Conservation (phyloP, 306 rosid species). For the Elaeagnus macrophylla region DNA sequence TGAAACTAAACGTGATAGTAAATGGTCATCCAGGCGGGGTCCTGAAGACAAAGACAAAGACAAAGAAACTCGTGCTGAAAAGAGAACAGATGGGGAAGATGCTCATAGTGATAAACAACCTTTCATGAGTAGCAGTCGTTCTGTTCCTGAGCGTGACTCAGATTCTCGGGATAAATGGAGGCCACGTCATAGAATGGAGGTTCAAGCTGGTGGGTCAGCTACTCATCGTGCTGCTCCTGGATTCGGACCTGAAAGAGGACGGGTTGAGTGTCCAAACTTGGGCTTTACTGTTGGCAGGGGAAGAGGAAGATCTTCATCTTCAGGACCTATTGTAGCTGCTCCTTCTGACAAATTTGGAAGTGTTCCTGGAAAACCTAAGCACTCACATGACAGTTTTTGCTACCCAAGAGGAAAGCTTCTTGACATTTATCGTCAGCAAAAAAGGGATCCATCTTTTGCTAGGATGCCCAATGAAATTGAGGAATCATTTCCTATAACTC, state of each 20-base stretch:
- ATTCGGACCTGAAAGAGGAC: conserved; percentile 63
- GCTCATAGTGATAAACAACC: conserved; percentile 39
- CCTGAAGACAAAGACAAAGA: conserved; percentile 78
- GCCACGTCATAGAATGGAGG: conserved; percentile 67
- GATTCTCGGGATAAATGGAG: conserved; percentile 82
- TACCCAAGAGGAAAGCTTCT: conserved; percentile 73
- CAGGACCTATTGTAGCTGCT: conserved; percentile 32
- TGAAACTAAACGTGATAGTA: conserved; percentile 61
- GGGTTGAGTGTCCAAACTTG: conserved; percentile 37
- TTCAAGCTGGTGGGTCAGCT: conserved; percentile 45
- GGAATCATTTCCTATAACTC: conserved; percentile 29
- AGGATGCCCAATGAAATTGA: conserved; percentile 41
- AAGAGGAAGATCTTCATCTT: conserved; percentile 38
- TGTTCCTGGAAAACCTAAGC: conserved; percentile 38
- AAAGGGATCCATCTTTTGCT: conserved; percentile 28
- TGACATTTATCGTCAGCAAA: conserved; percentile 58
- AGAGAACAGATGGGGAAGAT: conserved; percentile 44
- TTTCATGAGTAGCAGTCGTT: conserved; percentile 34
- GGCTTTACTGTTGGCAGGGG: conserved; percentile 63
- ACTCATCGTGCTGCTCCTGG: conserved; percentile 74
- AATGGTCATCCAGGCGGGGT: conserved; percentile 85
- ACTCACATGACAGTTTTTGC: conserved; percentile 25
- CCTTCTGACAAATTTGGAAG: conserved; percentile 23
- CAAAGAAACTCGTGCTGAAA: conserved; percentile 53
- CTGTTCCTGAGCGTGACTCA: conserved; percentile 47